Conservation (phyloP, 805 yeast genomes). For the Teunomyces aglyptinius region DNA sequence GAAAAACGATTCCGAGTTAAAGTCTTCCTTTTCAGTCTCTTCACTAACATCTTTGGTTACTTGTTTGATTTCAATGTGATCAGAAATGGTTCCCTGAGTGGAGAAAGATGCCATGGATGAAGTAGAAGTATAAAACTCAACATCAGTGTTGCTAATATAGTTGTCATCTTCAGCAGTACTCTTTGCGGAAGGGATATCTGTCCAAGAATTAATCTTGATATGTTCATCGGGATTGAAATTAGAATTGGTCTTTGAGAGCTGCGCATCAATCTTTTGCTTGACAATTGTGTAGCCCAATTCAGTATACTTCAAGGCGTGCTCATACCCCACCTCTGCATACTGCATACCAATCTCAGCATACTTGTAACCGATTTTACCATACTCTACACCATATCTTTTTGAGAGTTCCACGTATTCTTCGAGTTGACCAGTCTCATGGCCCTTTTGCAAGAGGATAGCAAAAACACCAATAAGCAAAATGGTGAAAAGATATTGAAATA, state of each 20-base stretch:
- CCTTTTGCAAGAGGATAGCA: constrained; percentile 34
- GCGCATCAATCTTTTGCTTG: constrained; percentile 28
- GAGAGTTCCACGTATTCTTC: constrained; percentile 13
- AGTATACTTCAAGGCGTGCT: constrained; percentile 22
- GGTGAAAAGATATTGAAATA: constrained; percentile 35
- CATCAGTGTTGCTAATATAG: constrained; percentile 1
- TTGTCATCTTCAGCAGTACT: constrained; percentile 2
- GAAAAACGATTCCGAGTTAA: constrained; percentile 15
- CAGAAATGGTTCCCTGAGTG: constrained; percentile 2
- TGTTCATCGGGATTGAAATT: constrained; percentile 18
- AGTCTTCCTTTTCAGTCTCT: constrained; percentile 12
- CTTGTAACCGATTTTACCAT: constrained; percentile 14
- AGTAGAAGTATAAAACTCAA: not conserved
- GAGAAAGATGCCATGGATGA: not conserved
- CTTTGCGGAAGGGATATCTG: constrained; percentile 2
- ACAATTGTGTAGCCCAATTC: constrained; percentile 20
- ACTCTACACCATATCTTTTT: constrained; percentile 14
- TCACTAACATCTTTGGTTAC: constrained; percentile 18
- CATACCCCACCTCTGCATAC: constrained; percentile 17
- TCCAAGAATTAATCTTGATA: constrained; percentile 24
- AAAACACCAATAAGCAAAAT: constrained; percentile 29
- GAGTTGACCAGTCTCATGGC: constrained; percentile 35
- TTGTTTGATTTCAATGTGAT: constrained; percentile 11
- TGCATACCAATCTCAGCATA: constrained; percentile 15
- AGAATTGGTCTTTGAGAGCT: constrained; percentile 17